A percentile compares a stretch with the other conserved stretches of the same genome.
phyloP scores from a whole-genome alignment of 192 early-diverging fungal species.

The Mortierella hygrophila region DNA sequence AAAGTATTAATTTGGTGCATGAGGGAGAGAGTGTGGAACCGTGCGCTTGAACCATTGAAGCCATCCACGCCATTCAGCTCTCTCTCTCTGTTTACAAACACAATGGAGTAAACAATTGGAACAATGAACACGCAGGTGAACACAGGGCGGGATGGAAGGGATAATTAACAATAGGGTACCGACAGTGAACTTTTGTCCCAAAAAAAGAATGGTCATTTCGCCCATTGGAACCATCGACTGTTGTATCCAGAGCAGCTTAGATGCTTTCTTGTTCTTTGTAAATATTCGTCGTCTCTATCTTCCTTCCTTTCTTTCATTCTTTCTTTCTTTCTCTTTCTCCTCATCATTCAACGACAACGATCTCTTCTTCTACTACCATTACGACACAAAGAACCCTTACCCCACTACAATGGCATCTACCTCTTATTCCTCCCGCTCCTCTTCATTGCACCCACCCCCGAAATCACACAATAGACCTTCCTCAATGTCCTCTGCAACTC shows the following conservation, averaged over 20 bases:
- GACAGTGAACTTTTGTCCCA: no score
- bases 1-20: no score
- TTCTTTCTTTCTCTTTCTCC: background rate
- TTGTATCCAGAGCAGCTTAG: background rate
- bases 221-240: background rate
- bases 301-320: background rate
- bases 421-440: background rate
- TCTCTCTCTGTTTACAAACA: no score
- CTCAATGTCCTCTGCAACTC: background rate
- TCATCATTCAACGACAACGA: background rate
- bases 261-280: background rate
- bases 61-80: no score
- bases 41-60: background rate
- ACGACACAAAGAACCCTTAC: background rate
- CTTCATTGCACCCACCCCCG: background rate
- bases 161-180: no score
- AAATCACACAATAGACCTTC: background rate
- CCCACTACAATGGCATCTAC: background rate
- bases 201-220: no score
- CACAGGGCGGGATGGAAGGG: no score
- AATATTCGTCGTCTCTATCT: background rate
- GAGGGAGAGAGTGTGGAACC: background rate
- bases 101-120: no score
- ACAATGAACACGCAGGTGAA: no score
- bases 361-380: background rate